These are phyloP conservation scores for Chaetomium sp. DNA, from an alignment of 2,329 filamentous ascomycete genomes.

Conservation along the genomic window DNA sequence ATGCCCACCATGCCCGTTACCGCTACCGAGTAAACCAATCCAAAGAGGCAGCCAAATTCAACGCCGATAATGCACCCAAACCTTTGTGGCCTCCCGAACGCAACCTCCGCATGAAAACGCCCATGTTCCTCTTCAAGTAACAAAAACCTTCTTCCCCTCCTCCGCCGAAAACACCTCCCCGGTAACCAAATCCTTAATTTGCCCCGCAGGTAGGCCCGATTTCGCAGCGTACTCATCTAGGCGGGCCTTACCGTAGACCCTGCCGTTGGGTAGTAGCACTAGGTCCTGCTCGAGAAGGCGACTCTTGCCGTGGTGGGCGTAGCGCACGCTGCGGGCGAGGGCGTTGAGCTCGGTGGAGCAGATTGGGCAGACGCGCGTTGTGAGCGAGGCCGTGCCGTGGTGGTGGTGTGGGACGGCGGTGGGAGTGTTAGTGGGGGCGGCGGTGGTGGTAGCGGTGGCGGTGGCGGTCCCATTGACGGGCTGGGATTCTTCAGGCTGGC, in stretches of 20 bases:
- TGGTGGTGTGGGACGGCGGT: conserved; percentile 31
- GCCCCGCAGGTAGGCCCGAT: conserved; percentile 65
- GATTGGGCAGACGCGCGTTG: conserved; percentile 85
- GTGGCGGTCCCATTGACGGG: conserved; percentile 34
- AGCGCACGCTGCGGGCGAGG: conserved; percentile 83
- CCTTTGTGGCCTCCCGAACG: background rate
- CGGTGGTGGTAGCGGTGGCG: conserved; percentile 22
- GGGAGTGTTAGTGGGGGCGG: conserved; percentile 37
- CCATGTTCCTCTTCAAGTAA: conserved; percentile 48
- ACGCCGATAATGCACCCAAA: conserved; percentile 7
- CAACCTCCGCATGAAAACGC: background rate
- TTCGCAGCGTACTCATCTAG: conserved; percentile 79
- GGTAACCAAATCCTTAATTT: conserved; percentile 77
- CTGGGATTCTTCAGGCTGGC: conserved; percentile 33
- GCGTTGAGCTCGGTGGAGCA: conserved; percentile 95
- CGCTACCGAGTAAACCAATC: background rate
- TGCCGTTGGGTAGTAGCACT: conserved; percentile 81
- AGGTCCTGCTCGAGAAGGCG: conserved; percentile 81
- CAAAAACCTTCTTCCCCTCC: conserved; percentile 83
- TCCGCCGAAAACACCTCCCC: conserved; percentile 65
- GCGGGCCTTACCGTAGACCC: conserved; percentile 77
- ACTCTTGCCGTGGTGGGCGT: conserved; percentile 93
- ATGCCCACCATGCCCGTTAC: background rate
- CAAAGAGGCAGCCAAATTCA: background rate
- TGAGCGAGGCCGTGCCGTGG: conserved; percentile 51